A percentile compares a stretch with the other conserved stretches of the same genome.
phyloP scores from a whole-genome alignment of 441 rosid genomes.

The Aquilaria agallochum region DNA sequence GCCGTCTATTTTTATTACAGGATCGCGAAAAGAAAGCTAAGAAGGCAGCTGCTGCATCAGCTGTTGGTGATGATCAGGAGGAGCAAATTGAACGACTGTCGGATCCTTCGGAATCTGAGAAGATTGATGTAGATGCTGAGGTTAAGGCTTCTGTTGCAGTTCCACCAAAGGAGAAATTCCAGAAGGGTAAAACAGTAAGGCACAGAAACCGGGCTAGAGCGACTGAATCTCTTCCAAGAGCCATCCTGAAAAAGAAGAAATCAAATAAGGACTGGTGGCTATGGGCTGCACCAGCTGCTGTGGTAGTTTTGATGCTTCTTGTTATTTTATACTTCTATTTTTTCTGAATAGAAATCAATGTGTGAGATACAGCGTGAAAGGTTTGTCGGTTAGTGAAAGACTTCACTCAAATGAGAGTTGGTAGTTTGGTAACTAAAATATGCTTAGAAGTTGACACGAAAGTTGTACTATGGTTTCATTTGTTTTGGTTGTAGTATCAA shows the following conservation, averaged over 20 bases:
- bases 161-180: slow-evolving; percentile 36
- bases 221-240: slow-evolving; percentile 53
- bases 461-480: no score
- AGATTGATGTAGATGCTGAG: slow-evolving; percentile 36
- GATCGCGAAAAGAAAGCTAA: slow-evolving; percentile 81
- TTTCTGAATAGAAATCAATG: slow-evolving; percentile 10
- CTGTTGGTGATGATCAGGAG: slow-evolving; percentile 28
- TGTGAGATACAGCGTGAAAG: background rate
- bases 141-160: slow-evolving; percentile 23
- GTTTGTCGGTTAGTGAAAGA: no score
- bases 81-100: slow-evolving; percentile 32
- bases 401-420: no score
- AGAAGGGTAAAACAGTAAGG: slow-evolving; percentile 43
- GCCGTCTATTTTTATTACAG: slow-evolving; percentile 31
- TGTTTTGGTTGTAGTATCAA: no score
- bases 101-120: slow-evolving; percentile 44
- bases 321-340: slow-evolving; percentile 36
- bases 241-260: slow-evolving; percentile 67
- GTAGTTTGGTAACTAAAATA: no score
- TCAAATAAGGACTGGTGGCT: slow-evolving; percentile 54
- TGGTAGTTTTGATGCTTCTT: slow-evolving; percentile 34
- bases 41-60: slow-evolving; percentile 58
- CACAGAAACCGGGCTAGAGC: slow-evolving; percentile 47
- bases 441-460: no score
- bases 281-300: slow-evolving; percentile 56